Percentiles rank a stretch among this genome's conserved stretches.
Conservation (phyloP, 306 rosid genomes). For the Dryas alaskensis region DNA sequence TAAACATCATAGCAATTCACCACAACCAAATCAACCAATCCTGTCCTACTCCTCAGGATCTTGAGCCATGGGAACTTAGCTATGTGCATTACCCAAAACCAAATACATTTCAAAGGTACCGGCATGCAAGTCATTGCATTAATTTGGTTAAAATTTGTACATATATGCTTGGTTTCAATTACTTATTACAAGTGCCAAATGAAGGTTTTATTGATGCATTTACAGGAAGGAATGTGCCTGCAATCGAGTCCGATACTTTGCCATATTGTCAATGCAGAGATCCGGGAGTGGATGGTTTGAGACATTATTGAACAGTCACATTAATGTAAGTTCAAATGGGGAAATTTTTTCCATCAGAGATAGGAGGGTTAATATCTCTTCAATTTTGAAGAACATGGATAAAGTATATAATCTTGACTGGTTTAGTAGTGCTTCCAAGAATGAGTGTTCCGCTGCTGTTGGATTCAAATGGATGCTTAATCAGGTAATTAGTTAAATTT, state of each 20-base stretch:
- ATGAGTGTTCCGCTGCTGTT: constrained; percentile 31
- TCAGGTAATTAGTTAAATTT: constrained; percentile 12
- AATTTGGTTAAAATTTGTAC: background rate
- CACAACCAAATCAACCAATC: constrained; percentile 17
- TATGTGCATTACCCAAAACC: constrained; percentile 65
- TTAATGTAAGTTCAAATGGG: constrained; percentile 34
- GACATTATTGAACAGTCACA: constrained; percentile 32
- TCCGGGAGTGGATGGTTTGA: constrained; percentile 45
- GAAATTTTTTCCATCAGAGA: constrained; percentile 26
- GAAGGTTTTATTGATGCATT: background rate
- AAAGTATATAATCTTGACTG: constrained; percentile 35
- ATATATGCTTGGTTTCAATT: background rate
- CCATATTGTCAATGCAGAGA: constrained; percentile 39
- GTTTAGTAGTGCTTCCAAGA: constrained; percentile 37
- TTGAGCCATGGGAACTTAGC: constrained; percentile 39
- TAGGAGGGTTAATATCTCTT: constrained; percentile 29
- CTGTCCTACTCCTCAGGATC: constrained; percentile 31
- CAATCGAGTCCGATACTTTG: constrained; percentile 35
- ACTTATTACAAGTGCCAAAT: background rate
- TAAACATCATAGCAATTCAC: constrained; percentile 25
- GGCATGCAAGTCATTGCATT: background rate
- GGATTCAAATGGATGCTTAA: constrained; percentile 45
- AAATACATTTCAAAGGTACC: constrained; percentile 47
- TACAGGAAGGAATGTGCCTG: constrained; percentile 32
- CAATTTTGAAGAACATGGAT: constrained; percentile 33